phyloP scores from a whole-genome alignment of 2,329 filamentous ascomycete species.

The Geosmithia putterillii region DNA sequence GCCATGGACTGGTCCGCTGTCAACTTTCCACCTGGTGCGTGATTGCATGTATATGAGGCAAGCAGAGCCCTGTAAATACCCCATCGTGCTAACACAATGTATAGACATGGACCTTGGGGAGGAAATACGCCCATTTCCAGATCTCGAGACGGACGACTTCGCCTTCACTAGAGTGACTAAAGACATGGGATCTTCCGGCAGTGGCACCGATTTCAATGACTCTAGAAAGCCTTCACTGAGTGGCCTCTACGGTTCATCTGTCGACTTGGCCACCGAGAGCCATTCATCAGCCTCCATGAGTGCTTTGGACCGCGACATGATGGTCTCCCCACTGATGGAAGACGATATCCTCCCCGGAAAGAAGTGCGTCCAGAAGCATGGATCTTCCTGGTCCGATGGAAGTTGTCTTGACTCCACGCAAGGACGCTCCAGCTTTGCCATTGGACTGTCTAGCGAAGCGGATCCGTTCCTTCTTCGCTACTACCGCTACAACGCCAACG shows the following conservation, averaged over 20 bases:
- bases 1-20: conserved; percentile 1
- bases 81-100: neutral
- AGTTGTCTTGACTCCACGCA: conserved; percentile 7
- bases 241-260: neutral
- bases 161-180: neutral
- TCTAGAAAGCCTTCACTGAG: neutral
- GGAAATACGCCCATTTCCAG: neutral
- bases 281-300: neutral
- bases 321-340: no score
- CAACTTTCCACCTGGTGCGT: neutral
- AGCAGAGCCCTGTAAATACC: no score
- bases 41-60: neutral
- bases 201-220: neutral
- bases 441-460: conserved; percentile 11
- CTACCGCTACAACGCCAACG: conserved; percentile 8
- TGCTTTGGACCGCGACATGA: neutral
- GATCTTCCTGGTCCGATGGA: no score
- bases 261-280: neutral
- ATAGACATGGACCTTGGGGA: neutral
- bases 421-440: conserved; percentile 9
- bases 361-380: no score
- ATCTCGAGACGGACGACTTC: neutral
- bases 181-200: neutral
- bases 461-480: conserved; percentile 11
- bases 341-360: no score